Evolutionary conservation across 1,284 basidiomycete species (phyloP).

Genomic region (Macrocystidia cucumis): DNA sequence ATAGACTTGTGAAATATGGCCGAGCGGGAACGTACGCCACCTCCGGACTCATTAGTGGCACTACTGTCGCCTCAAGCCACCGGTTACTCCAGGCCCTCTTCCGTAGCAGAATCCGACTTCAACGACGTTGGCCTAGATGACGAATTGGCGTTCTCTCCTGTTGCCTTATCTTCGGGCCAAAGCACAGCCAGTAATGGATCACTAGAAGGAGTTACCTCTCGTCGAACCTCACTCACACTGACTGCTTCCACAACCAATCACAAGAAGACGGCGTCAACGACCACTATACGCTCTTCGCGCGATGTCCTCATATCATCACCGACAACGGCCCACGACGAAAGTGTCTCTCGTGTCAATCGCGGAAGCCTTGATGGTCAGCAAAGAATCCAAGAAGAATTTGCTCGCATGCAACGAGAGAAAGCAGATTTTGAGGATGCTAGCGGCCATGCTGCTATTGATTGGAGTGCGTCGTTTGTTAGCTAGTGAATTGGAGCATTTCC

Average conservation of each 20-base stretch:
- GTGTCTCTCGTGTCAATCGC: conserved; percentile 25
- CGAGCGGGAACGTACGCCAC: conserved; percentile 6
- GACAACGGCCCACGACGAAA: conserved; percentile 39
- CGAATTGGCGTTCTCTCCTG: conserved; percentile 45
- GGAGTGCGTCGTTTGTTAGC: conserved; percentile 74
- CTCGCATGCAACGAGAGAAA: conserved; percentile 47
- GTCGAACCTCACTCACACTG: too few relatives aligned
- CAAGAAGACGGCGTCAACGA: conserved; percentile 56
- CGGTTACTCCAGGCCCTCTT: conserved; percentile 16
- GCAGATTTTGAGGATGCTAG: conserved; percentile 28
- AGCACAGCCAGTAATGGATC: conserved; percentile 20
- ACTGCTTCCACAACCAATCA: too few relatives aligned
- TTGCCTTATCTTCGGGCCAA: conserved; percentile 31
- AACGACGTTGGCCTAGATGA: conserved; percentile 59
- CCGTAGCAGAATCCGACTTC: conserved; percentile 40
- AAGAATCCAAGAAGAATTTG: conserved; percentile 65
- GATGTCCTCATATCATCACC: conserved; percentile 44
- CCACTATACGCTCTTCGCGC: conserved; percentile 46
- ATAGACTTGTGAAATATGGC: too few relatives aligned
- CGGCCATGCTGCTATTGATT: conserved; percentile 49
- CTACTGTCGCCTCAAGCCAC: conserved; percentile 26
- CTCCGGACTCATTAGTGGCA: conserved; percentile 21
- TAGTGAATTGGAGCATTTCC: conserved; percentile 7
- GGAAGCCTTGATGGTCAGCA: conserved; percentile 56
- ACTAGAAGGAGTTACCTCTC: too few relatives aligned